Conservation (phyloP, 1,284 basidiomycete species). For the Mycocalia duriaeana region DNA sequence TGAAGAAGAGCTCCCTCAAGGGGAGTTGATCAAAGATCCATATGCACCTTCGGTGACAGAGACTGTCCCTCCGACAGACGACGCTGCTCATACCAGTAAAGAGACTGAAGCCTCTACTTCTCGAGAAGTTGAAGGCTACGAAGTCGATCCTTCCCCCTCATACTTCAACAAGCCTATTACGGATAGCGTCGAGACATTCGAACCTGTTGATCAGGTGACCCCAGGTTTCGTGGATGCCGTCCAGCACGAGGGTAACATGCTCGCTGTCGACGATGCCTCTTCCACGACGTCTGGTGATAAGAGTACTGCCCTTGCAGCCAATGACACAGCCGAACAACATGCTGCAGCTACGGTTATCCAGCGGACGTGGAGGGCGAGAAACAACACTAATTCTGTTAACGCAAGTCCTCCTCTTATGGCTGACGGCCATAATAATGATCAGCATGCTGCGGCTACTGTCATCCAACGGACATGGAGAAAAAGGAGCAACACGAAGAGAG, state of each 20-base stretch:
- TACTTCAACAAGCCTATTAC: conserved; percentile 25
- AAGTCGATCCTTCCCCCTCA: conserved; percentile 3
- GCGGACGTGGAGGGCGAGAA: no score
- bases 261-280: conserved; percentile 4
- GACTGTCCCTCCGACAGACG: conserved; percentile 2
- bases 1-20: conserved; percentile 30
- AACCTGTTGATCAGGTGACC: conserved; percentile 10
- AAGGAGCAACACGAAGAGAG: no score
- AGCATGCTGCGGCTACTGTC: no score
- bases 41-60: conserved; percentile 13
- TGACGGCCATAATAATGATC: no score
- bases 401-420: no score
- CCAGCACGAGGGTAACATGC: conserved; percentile 10
- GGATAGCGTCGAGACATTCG: conserved; percentile 15
- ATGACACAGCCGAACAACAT: no score
- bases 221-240: conserved; percentile 13
- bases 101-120: background rate
- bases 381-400: no score
- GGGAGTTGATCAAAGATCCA: conserved; percentile 25
- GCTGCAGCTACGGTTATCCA: no score
- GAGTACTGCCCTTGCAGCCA: no score
- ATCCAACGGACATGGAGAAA: no score
- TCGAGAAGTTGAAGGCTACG: background rate
- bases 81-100: background rate
- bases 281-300: no score